Evolutionary conservation across 495 filamentous ascomycete genomes (phyloP).

Genomic region (Neurospora discreta): DNA sequence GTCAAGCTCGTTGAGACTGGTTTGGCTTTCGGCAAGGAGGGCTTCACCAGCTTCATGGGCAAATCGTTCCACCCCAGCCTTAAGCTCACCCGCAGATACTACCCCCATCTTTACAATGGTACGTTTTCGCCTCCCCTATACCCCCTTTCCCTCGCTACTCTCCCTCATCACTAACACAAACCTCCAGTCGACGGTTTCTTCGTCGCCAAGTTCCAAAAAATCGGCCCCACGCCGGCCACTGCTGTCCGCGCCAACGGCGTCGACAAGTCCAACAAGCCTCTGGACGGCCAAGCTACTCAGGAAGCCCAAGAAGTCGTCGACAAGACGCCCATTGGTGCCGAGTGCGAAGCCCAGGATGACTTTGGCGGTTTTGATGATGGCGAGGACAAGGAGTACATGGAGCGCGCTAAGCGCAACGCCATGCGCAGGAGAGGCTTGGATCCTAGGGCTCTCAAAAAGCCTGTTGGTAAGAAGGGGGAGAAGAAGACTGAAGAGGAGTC

Average conservation of each 20-base stretch:
- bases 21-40: conserved; percentile 82
- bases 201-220: conserved; percentile 94
- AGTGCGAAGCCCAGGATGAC: conserved; percentile 32
- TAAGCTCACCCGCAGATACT: conserved; percentile 78
- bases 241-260: conserved; percentile 29
- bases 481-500: conserved; percentile 10
- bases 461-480: conserved; percentile 12
- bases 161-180: background rate
- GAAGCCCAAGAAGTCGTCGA: conserved; percentile 32
- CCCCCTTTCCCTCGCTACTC: background rate
- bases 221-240: conserved; percentile 55
- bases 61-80: conserved; percentile 82
- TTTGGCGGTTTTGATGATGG: conserved; percentile 83
- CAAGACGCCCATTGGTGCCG: conserved; percentile 38
- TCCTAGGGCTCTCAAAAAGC: conserved; percentile 34
- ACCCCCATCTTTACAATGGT: conserved; percentile 81
- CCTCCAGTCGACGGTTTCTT: conserved; percentile 82
- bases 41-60: conserved; percentile 76
- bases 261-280: conserved; percentile 24
- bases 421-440: conserved; percentile 45
- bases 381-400: conserved; percentile 64
- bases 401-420: conserved; percentile 59
- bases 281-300: conserved; percentile 8
- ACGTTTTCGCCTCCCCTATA: background rate
- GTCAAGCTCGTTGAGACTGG: conserved; percentile 89